A percentile compares a stretch with the other conserved stretches of the same genome.
phyloP scores from a whole-genome alignment of 345 rosid species.

The Theobroma cacao region DNA sequence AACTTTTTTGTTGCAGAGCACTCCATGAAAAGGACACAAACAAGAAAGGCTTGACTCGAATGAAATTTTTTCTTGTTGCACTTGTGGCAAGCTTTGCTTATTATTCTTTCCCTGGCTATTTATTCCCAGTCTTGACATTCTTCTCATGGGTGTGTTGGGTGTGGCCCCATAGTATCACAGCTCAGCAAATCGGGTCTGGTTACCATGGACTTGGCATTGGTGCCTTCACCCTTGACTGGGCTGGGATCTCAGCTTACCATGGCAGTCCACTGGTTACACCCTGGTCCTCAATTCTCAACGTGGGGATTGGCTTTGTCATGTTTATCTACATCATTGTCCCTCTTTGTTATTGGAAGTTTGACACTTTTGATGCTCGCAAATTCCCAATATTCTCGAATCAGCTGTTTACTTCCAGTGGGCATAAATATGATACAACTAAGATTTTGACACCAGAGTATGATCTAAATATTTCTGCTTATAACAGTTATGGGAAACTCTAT shows the following conservation, averaged over 20 bases:
- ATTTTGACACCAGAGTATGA: constrained; percentile 67
- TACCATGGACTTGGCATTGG: constrained; percentile 96
- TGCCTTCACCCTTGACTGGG: constrained; percentile 97
- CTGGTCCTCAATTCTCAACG: constrained; percentile 84
- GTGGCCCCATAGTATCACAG: constrained; percentile 85
- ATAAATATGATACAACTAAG: constrained; percentile 82
- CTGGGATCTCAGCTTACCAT: constrained; percentile 98
- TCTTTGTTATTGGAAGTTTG: constrained; percentile 87
- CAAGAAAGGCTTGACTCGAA: constrained; percentile 59
- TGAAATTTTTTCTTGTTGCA: constrained; percentile 72
- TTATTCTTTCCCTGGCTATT: constrained; percentile 83
- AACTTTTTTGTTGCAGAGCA: constrained; percentile 56
- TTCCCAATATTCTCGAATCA: constrained; percentile 93
- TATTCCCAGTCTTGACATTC: constrained; percentile 85
- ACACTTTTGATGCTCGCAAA: constrained; percentile 81
- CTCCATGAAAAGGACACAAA: constrained; percentile 81
- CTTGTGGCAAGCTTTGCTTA: constrained; percentile 73
- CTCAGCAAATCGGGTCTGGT: constrained; percentile 96
- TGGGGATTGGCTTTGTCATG: constrained; percentile 89
- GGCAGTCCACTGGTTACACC: constrained; percentile 97
- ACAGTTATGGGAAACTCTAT: constrained; percentile 82
- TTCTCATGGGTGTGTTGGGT: constrained; percentile 98
- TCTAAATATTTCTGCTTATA: constrained; percentile 60
- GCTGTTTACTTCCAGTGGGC: constrained; percentile 70
- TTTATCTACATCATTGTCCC: constrained; percentile 91